Conservation (phyloP, 2,329 filamentous ascomycete species). For the Grosmannia penicillata region DNA sequence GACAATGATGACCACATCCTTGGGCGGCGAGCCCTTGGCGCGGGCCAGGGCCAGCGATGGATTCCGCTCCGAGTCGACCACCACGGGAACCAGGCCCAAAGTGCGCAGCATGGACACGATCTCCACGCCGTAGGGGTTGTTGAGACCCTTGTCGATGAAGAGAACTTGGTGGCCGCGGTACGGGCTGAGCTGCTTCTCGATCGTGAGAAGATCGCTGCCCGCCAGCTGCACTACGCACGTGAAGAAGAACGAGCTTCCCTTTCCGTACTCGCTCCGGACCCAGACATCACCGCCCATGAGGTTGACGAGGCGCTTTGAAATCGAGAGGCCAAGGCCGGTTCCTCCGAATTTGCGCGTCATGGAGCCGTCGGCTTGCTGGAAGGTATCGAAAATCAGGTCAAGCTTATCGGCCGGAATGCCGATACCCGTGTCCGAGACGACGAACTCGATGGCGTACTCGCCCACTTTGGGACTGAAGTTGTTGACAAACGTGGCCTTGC, state of each 20-base stretch:
- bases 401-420: constrained; percentile 92
- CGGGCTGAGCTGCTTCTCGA: constrained; percentile 73
- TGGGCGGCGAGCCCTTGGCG: constrained; percentile 47
- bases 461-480: constrained; percentile 29
- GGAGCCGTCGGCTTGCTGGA: constrained; percentile 94
- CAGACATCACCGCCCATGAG: constrained; percentile 94
- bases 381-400: constrained; percentile 95
- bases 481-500: constrained; percentile 48
- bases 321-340: constrained; percentile 84
- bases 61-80: constrained; percentile 67
- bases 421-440: constrained; percentile 91
- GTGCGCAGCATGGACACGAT: constrained; percentile 65
- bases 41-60: constrained; percentile 38
- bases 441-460: constrained; percentile 89
- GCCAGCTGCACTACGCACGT: constrained; percentile 83
- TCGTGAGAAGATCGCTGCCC: constrained; percentile 59
- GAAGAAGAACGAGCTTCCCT: constrained; percentile 91
- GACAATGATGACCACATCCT: constrained; percentile 93
- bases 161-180: constrained; percentile 87
- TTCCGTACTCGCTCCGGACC: constrained; percentile 85
- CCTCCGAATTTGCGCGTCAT: constrained; percentile 94
- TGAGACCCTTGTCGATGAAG: constrained; percentile 85
- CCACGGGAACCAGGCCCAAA: constrained; percentile 66
- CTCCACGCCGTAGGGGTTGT: constrained; percentile 57
- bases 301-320: constrained; percentile 87